These are phyloP conservation scores for Polyporus arcularius DNA, from an alignment of 768 basidiomycete genomes.

Conservation along the genomic window DNA sequence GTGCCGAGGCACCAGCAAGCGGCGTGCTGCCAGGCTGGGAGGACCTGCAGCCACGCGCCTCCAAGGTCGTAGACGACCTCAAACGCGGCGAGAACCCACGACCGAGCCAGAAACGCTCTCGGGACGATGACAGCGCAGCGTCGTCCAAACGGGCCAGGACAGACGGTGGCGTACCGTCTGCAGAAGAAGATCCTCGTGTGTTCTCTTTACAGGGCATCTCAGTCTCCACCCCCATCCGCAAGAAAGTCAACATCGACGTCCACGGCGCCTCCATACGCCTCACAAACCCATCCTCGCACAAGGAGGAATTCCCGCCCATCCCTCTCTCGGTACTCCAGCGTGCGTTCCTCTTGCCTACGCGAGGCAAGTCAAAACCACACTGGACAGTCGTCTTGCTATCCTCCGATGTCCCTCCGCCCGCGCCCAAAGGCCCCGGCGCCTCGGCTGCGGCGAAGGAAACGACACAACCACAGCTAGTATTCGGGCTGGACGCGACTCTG, in stretches of 20 bases:
- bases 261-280: constrained; percentile 53
- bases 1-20: constrained; percentile 8
- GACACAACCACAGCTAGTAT: constrained; percentile 53
- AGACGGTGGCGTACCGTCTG: neutral
- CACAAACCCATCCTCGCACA: constrained; percentile 49
- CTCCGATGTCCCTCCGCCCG: constrained; percentile 44
- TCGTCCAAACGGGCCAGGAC: constrained; percentile 9
- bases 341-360: constrained; percentile 72
- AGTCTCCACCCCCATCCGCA: constrained; percentile 71
- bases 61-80: constrained; percentile 11
- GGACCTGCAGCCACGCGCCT: constrained; percentile 6
- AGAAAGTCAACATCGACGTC: constrained; percentile 70
- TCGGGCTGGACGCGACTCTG: constrained; percentile 63
- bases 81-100: constrained; percentile 9
- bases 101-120: constrained; percentile 10
- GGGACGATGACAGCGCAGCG: constrained; percentile 8
- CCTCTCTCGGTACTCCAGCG: constrained; percentile 53
- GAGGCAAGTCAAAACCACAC: constrained; percentile 69
- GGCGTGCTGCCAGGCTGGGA: constrained; percentile 8
- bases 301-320: constrained; percentile 47
- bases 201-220: constrained; percentile 69
- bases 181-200: constrained; percentile 42
- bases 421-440: constrained; percentile 37
- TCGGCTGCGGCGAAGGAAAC: constrained; percentile 19
- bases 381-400: constrained; percentile 72